Conservation (phyloP, 495 filamentous ascomycete genomes). For the Friedmanniomyces endolithicus region DNA sequence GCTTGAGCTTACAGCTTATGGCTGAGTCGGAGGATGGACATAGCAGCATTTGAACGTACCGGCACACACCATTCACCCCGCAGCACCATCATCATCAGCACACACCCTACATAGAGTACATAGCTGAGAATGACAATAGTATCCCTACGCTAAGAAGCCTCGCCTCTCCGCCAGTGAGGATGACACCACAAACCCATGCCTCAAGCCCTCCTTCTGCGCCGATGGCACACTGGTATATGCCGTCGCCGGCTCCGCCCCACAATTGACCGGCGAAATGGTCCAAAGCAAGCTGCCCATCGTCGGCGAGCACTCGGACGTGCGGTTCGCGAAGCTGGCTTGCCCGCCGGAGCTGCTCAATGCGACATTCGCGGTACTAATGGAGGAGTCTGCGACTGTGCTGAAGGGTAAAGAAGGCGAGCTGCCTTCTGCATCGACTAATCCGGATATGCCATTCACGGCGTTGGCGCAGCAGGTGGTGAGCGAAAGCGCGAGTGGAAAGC, state of each 20-base stretch:
- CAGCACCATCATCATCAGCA: neutral
- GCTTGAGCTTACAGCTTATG: neutral
- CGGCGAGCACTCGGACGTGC: conserved; percentile 37
- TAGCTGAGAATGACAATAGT: conserved; percentile 51
- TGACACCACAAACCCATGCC: conserved; percentile 46
- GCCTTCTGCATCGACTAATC: neutral
- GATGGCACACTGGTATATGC: conserved; percentile 60
- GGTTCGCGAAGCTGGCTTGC: conserved; percentile 40
- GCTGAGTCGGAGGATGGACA: neutral
- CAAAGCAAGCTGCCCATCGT: conserved; percentile 28
- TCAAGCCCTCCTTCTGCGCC: conserved; percentile 70
- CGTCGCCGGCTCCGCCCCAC: conserved; percentile 19
- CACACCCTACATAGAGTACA: conserved; percentile 34
- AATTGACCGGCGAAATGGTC: conserved; percentile 25
- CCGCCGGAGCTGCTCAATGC: conserved; percentile 30
- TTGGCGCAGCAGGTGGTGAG: neutral
- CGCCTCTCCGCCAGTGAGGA: conserved; percentile 37
- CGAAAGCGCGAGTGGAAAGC: conserved; percentile 37
- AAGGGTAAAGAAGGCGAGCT: conserved; percentile 24
- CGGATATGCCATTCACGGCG: neutral
- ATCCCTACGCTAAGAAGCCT: conserved; percentile 60
- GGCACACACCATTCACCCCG: neutral
- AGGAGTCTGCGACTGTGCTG: conserved; percentile 34
- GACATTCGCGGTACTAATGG: conserved; percentile 27
- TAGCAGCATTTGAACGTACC: conserved; percentile 12